phyloP scores from a whole-genome alignment of 371 early-diverging fungal species.

The Chytridium lagenaria region DNA sequence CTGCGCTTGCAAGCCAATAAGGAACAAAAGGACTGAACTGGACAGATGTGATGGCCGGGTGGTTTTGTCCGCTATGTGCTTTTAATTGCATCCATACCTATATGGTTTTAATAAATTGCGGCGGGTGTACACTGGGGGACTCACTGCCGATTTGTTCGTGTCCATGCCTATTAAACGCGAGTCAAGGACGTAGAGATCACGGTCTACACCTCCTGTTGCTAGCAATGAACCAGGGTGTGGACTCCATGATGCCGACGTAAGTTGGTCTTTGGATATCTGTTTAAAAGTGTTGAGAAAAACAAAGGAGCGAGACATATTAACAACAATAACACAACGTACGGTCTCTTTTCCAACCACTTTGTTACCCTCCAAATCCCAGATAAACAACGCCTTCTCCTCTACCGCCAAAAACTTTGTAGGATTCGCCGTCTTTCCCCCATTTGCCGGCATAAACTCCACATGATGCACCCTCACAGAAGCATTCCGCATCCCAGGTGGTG shows the following conservation, averaged over 20 bases:
- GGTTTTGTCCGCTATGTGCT: constrained; percentile 42
- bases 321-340: constrained; percentile 19
- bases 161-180: constrained; percentile 40
- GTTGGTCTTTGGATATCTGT: constrained; percentile 43
- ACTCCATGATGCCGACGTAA: constrained; percentile 40
- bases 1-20: constrained; percentile 78
- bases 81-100: constrained; percentile 43
- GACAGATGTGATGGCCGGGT: constrained; percentile 60
- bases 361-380: constrained; percentile 38
- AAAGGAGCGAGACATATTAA: no score
- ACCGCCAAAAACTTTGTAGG: constrained; percentile 41
- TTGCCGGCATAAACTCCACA: constrained; percentile 43
- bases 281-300: no score
- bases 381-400: constrained; percentile 26
- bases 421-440: neutral
- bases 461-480: constrained; percentile 38
- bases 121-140: no score
- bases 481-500: constrained; percentile 47
- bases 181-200: constrained; percentile 46
- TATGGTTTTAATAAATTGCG: neutral
- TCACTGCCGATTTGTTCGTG: constrained; percentile 24
- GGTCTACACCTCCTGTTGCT: constrained; percentile 44
- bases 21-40: constrained; percentile 79
- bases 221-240: constrained; percentile 49
- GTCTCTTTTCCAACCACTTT: constrained; percentile 36